Base-by-base conservation (phyloP, 768 basidiomycete genomes). In the Naganishia onofrii region DNA sequence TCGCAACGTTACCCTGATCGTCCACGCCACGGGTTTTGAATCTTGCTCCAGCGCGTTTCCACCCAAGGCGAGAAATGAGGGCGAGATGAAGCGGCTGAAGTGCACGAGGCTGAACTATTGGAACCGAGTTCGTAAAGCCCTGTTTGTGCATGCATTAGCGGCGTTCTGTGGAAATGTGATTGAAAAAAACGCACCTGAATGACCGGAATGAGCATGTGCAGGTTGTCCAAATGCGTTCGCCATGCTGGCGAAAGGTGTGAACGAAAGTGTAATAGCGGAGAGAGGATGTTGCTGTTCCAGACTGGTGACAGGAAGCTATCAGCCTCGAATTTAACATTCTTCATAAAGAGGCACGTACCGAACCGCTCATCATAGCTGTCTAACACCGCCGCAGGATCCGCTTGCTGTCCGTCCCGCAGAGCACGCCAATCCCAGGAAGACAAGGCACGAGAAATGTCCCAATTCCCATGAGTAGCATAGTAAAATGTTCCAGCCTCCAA, bases 1-100 rank as follows among this genome's bases (percentile, higher is more conserved):
- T 97, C 36, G 95, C 95, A 34, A 89, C 90, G 77, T 93, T 88
- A 44, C 94, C 80, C 67, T 81, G 81, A 78, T 96, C 94, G 77
- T 97, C 94, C 12, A 98, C 90, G 1, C 95, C 95, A 69, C 95
- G 86, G 15, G 93, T 93, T 79, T 96, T 97, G 83, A 98, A 99
- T 46, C 96, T 87, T 23, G 96, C 97, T 3, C 96, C 96, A 29
- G 96, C 94, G 73, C 95, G 86, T 82, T 92, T 94, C 89, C 91
- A 94, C 12, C 93, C 89, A 5, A 98, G 84, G 48, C 96, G 85
- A 15, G 90, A 92, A 60, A 97, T 89, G 68, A 99, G 82, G 4
- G 88, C 87, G 26, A 96, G 80, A 46, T 60, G 68, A 2, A 44
- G 32, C 1, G 19, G 34, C 13, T 52, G 38, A 12, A 90, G 21